Percentiles rank a stretch among this genome's conserved stretches.
Conservation (phyloP, 2,329 filamentous ascomycete species). For the Fusarium miscanthi region DNA sequence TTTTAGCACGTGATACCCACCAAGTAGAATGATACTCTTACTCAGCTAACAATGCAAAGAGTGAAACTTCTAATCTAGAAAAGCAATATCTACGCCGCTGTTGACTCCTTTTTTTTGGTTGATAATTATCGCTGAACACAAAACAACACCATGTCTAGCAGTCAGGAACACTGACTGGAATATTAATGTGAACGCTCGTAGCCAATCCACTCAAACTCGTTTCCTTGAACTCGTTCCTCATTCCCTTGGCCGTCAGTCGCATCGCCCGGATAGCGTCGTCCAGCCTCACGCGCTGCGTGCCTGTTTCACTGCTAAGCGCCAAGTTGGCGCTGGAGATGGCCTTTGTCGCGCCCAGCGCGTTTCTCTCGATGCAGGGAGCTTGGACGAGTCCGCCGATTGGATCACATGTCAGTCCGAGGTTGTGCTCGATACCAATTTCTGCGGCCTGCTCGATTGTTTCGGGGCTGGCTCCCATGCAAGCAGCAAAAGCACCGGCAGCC, state of each 20-base stretch:
- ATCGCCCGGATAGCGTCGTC: conserved; percentile 64
- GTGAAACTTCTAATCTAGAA: conserved; percentile 12
- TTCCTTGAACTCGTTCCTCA: conserved; percentile 66
- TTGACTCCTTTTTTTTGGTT: conserved; percentile 8
- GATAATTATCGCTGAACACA: conserved; percentile 8
- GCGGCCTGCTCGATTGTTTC: conserved; percentile 63
- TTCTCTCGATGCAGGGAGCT: conserved; percentile 63
- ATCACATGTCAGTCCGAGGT: conserved; percentile 62
- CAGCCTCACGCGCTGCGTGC: conserved; percentile 60
- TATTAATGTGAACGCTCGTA: conserved; percentile 62
- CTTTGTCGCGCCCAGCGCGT: conserved; percentile 62
- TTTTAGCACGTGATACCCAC: conserved; percentile 27
- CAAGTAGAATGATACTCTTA: not conserved
- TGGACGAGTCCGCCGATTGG: conserved; percentile 63
- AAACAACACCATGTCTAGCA: conserved; percentile 48
- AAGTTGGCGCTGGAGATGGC: conserved; percentile 63
- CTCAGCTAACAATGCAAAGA: not conserved
- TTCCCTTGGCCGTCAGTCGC: conserved; percentile 61
- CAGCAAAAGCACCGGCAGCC: conserved; percentile 62
- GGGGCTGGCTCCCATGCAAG: conserved; percentile 62
- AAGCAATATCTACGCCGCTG: not conserved
- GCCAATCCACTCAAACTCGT: conserved; percentile 62
- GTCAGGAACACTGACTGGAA: conserved; percentile 64
- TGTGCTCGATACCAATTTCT: conserved; percentile 65
- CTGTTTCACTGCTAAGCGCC: conserved; percentile 58